These are phyloP conservation scores for Pythium rishiriense DNA, from an alignment of 352 stramenopile species.

Conservation along the genomic window DNA sequence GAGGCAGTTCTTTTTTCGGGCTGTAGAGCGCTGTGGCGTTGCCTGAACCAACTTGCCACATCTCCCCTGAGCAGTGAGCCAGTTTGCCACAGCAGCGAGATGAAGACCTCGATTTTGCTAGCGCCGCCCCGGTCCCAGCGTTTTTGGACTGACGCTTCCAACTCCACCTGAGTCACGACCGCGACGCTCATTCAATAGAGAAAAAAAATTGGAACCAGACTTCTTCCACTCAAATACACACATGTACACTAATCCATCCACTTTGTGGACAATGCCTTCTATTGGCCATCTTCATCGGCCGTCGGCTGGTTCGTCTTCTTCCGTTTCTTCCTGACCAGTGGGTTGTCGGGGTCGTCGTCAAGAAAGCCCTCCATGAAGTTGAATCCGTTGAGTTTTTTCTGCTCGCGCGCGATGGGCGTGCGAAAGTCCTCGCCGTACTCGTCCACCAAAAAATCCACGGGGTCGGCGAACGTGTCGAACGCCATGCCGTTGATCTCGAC, in stretches of 20 bases:
- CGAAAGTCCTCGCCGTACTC: constrained; percentile 45
- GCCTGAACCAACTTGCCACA: no score
- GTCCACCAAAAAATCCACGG: constrained; percentile 42
- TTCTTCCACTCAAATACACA: not conserved
- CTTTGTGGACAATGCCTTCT: not conserved
- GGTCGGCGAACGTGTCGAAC: constrained; percentile 44
- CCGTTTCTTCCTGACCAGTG: not conserved
- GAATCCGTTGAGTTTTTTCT: constrained; percentile 16
- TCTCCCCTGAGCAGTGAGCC: no score
- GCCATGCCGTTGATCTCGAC: constrained; percentile 37
- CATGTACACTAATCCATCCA: not conserved
- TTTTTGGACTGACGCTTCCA: no score
- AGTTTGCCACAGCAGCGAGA: no score
- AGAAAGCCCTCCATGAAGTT: constrained; percentile 17
- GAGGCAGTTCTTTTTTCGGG: no score
- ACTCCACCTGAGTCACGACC: no score
- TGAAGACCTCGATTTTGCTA: no score
- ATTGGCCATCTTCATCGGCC: not conserved
- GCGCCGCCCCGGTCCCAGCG: no score
- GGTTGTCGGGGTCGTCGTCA: constrained; percentile 8
- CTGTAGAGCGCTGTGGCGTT: no score
- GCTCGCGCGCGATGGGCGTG: constrained; percentile 18
- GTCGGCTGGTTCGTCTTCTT: not conserved
- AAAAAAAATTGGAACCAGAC: no score
- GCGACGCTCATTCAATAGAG: no score